These are phyloP conservation scores for Rasamsonia emersonii DNA, from an alignment of 2,329 filamentous ascomycete genomes.

Conservation along the genomic window DNA sequence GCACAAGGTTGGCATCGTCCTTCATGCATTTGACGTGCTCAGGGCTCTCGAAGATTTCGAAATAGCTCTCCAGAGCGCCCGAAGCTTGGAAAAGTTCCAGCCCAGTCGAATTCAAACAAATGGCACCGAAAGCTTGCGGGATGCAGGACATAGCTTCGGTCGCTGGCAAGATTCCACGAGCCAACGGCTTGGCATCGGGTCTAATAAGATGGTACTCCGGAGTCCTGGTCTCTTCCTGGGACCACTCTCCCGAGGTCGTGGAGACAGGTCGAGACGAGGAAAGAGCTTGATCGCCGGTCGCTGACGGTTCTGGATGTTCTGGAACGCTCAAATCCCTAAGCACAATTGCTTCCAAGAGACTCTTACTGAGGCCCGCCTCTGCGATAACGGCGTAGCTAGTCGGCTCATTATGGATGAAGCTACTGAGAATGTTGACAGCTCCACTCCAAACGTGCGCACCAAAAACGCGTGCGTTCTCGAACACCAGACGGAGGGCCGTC, in stretches of 20 bases:
- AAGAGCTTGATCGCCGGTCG: constrained; percentile 27
- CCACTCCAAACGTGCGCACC: constrained; percentile 95
- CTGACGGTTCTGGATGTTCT: constrained; percentile 22
- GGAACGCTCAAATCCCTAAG: constrained; percentile 29
- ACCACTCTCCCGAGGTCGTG: constrained; percentile 17
- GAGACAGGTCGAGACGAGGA: constrained; percentile 30
- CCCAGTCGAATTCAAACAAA: constrained; percentile 81
- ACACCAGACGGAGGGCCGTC: constrained; percentile 67
- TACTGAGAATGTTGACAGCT: constrained; percentile 81
- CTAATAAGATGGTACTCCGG: constrained; percentile 25
- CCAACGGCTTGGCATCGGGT: constrained; percentile 32
- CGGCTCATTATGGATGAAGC: constrained; percentile 97
- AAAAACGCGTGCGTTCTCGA: constrained; percentile 69
- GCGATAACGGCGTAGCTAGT: constrained; percentile 95
- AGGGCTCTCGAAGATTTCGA: constrained; percentile 94
- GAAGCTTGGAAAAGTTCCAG: constrained; percentile 82
- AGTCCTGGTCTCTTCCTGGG: constrained; percentile 14
- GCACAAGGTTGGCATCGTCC: constrained; percentile 61
- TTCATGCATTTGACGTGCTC: constrained; percentile 80
- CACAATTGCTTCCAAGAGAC: constrained; percentile 73
- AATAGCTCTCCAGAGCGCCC: constrained; percentile 72
- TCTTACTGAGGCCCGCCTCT: constrained; percentile 83
- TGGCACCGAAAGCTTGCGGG: constrained; percentile 81
- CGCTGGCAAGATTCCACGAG: constrained; percentile 73
- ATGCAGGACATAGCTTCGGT: constrained; percentile 81